Evolutionary conservation across 805 yeast genomes (phyloP), one percentile per base, ranked within the genome.

Genomic region (Saturnispora sanitii): DNA sequence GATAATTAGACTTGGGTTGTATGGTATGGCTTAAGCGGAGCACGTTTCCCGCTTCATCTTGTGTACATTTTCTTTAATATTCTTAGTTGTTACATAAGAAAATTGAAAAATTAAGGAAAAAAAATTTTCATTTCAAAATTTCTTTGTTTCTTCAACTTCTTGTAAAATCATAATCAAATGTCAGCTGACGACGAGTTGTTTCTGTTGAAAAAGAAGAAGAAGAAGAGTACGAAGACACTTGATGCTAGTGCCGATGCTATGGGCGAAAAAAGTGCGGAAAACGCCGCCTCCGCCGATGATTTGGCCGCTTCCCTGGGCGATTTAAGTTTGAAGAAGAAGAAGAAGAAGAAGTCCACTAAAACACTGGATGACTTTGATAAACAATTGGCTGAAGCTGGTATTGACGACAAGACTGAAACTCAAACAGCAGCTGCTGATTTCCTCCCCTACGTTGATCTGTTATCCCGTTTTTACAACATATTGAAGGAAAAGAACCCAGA

Each of bases 401-500:
- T 87, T 37, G 75, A 77, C 44, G 82, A 75, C 25, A 59, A 60
- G 31, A 60, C 55, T 18, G 20, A 21, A 16, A 22, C 12, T 6
- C 18, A 17, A n/a, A 16, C 33, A 12, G 45, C 59, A 47, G 57
- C 66, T 38, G 70, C 69, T 33, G 90, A 81, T 38, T 68, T 82
- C 27, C 48, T 55, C 49, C 75, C 88, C 45, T 92, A 92, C 65
- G 77, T 77, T 45, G 73, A 72, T 36, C 74, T 92, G 49, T 73
- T 92, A 55, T 73, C 81, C 40, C 76, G 98, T 61, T 92, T 92
- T 61, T 92, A 88, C 70, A 65, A 67, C 41, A 80, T 90, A 46
- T 73, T 92, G 57, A 86, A 84, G 56, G 80, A 85, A 48, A 90
- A 90, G 67, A 92, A 92, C 68, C 99, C 99, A 47, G 98, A 92